Evolutionary conservation across 306 rosid genomes (phyloP), one percentile per base, ranked within the genome.

Genomic region (Casuarina glauca): DNA sequence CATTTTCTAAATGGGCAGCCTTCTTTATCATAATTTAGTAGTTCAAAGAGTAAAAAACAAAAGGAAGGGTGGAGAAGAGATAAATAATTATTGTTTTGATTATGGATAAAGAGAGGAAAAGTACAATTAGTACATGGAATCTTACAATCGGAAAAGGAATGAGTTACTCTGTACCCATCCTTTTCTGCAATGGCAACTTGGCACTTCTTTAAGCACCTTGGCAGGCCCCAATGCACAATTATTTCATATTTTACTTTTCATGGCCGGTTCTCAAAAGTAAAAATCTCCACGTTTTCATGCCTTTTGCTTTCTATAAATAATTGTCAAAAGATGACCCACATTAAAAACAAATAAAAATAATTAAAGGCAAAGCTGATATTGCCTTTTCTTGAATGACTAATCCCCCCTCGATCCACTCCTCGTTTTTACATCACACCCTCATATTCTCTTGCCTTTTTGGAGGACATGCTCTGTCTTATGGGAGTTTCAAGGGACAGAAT

Each of bases 191-290:
- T 10, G 3, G 9, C 26, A 43, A 15, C 45, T 2, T 46, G 4
- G 45, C 80, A 41, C 55, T 1, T 68, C 43, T 48, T 45, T 46
- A 60, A 32, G 61, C 35, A 54, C 94, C 87, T 92, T 90, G 53
- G 70, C 90, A 41, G 44, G 75, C 0, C 82, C 87, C 87, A 76
- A 84, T 68, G 95, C 84, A 38, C 89, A 87, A 87, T 90, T 83
- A 87, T 88, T 85, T 83, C 88, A 71, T 70, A 75, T 83, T 81
- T 73, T 66, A 26, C 79, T 62, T 85, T 84, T 0, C 9, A 70
- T 41, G 73, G 64, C 42, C 39, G 69, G 61, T 76, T 70, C 78
- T 70, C 51, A 42, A 42, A 78, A 76, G 64, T 83, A 12, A 79
- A 78, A 80, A 44, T 70, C 39, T 80, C 78, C 69, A 41, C 71